phyloP scores from a whole-genome alignment of 768 basidiomycete species.

The Trametes punicea region DNA sequence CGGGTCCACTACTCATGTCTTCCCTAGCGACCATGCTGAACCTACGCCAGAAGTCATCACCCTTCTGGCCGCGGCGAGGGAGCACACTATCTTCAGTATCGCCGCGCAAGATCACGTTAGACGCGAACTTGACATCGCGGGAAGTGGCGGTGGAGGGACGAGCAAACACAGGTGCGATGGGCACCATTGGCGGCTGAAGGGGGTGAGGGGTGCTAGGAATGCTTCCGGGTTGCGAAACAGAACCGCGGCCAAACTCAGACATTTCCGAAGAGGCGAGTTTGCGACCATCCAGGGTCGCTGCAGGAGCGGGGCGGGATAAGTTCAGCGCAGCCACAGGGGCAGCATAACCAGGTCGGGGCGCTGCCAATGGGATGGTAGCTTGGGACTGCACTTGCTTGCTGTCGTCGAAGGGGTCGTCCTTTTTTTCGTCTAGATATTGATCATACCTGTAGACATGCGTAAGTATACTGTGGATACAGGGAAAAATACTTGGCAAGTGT shows the following conservation, averaged over 20 bases:
- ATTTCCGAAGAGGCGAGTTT: conserved; percentile 30
- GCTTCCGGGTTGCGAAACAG: conserved; percentile 29
- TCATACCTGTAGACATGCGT: conserved; percentile 48
- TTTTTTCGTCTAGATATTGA: conserved; percentile 51
- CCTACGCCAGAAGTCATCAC: conserved; percentile 84
- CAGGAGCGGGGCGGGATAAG: conserved; percentile 46
- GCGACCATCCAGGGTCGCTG: conserved; percentile 37
- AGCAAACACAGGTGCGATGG: conserved; percentile 75
- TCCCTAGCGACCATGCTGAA: conserved; percentile 82
- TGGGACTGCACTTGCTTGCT: conserved; percentile 21
- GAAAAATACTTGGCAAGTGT: background rate
- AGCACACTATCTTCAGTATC: conserved; percentile 65
- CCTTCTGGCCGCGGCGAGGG: conserved; percentile 65
- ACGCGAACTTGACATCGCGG: conserved; percentile 46
- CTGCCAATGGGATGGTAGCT: conserved; percentile 48
- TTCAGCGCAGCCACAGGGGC: conserved; percentile 66
- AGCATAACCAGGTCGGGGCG: conserved; percentile 72
- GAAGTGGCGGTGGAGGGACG: conserved; percentile 46
- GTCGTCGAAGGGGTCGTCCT: conserved; percentile 43
- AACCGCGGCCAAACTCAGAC: conserved; percentile 29
- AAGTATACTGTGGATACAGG: background rate
- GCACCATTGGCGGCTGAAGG: conserved; percentile 71
- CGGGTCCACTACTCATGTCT: conserved; percentile 41
- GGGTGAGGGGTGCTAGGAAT: conserved; percentile 65
- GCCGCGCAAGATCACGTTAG: conserved; percentile 61